A percentile compares a stretch with the other conserved stretches of the same genome.
Evolutionary conservation across 2,329 filamentous ascomycete species (phyloP).

Genomic region (Fusarium aywerte): DNA sequence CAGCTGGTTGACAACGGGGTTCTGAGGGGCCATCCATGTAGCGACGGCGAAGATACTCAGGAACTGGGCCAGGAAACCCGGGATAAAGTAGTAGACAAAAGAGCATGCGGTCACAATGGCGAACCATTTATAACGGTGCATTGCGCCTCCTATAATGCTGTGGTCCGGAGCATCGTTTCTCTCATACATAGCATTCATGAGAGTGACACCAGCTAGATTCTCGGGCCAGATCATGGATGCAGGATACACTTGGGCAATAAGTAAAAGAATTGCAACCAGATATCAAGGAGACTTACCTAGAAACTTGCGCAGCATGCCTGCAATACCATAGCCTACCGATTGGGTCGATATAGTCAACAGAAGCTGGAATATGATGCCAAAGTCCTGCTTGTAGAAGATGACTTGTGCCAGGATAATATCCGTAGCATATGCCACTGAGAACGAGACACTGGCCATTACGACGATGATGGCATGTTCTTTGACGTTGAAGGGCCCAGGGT

Average conservation of each 20-base stretch:
- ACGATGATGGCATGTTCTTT: constrained; percentile 77
- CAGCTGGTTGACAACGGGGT: constrained; percentile 74
- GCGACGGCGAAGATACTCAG: constrained; percentile 76
- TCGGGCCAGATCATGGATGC: constrained; percentile 81
- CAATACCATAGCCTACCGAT: constrained; percentile 75
- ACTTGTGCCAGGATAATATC: constrained; percentile 78
- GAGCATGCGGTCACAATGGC: constrained; percentile 65
- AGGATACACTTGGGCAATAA: constrained; percentile 62
- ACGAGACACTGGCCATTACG: constrained; percentile 77
- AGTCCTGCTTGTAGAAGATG: constrained; percentile 77
- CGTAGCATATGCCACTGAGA: constrained; percentile 76
- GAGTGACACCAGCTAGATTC: constrained; percentile 71
- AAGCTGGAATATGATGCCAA: constrained; percentile 73
- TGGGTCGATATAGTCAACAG: constrained; percentile 75
- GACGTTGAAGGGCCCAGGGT: constrained; percentile 75
- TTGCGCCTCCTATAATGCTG: constrained; percentile 68
- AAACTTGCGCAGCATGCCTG: constrained; percentile 73
- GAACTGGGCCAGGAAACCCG: constrained; percentile 75
- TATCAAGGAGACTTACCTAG: constrained; percentile 57
- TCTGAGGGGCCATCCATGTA: constrained; percentile 78
- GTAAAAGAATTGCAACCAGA: neutral
- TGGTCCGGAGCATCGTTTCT: constrained; percentile 60
- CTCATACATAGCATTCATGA: constrained; percentile 81
- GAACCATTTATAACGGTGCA: constrained; percentile 75
- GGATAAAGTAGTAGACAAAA: constrained; percentile 76